Conservation (phyloP, 805 yeast genomes). For the Pichia cabralensis region DNA sequence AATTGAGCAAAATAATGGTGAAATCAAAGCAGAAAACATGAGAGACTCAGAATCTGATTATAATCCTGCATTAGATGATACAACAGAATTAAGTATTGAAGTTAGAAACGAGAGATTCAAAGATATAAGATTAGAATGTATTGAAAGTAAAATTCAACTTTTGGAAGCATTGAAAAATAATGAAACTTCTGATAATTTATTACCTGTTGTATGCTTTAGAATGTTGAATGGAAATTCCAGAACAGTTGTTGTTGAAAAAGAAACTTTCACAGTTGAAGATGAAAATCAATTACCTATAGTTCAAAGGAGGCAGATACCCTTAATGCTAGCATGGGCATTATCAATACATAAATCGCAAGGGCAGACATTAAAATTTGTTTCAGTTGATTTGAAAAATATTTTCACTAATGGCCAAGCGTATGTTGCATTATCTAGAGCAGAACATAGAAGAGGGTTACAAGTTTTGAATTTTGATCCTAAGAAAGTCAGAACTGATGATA, state of each 20-base stretch:
- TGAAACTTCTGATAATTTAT: slow-evolving; percentile 9
- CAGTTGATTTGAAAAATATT: slow-evolving; percentile 63
- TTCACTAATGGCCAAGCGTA: slow-evolving; percentile 95
- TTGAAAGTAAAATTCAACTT: background rate
- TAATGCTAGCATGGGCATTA: slow-evolving; percentile 92
- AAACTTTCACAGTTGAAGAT: slow-evolving; percentile 72
- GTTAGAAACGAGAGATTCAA: background rate
- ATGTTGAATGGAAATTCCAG: slow-evolving; percentile 63
- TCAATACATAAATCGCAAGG: slow-evolving; percentile 97
- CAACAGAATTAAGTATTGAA: background rate
- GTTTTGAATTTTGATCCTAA: slow-evolving; percentile 58
- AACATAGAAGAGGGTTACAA: slow-evolving; percentile 68
- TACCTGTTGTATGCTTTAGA: slow-evolving; percentile 73
- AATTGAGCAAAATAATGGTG: background rate
- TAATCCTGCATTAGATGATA: too few relatives aligned
- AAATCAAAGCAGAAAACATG: background rate
- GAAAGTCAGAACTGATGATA: slow-evolving; percentile 59
- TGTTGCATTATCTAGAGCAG: slow-evolving; percentile 88
- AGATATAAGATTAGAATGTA: background rate
- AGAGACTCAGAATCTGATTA: too few relatives aligned
- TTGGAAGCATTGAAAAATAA: slow-evolving; percentile 1
- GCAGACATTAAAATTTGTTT: slow-evolving; percentile 67
- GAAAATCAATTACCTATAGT: slow-evolving; percentile 60
- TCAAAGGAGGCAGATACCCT: slow-evolving; percentile 70
- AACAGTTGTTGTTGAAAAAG: slow-evolving; percentile 73